Evolutionary conservation across 768 basidiomycete species (phyloP), one percentile per base, ranked within the genome.

Genomic region (Hericium erinaceus): DNA sequence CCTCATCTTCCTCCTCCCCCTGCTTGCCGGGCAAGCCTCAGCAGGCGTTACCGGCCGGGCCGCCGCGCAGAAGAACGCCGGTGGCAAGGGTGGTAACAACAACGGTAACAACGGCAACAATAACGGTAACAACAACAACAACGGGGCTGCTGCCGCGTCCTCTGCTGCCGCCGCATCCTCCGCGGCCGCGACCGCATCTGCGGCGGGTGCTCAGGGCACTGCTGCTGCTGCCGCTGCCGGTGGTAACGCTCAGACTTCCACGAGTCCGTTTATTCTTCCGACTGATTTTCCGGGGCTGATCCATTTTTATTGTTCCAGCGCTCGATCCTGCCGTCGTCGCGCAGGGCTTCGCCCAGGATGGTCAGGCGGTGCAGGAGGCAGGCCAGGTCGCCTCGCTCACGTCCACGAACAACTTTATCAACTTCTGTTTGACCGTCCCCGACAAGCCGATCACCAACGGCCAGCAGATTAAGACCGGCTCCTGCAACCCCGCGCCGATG

Each of bases 391-490:
- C 81, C 13, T 84, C 83, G 6, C 69, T 81, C 7, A 83, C 79
- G 0, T 84, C 84, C n/a, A 69, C 68, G 49, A 84, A 89, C 73
- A 89, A 89, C 74, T 89, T 84, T 68, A 85, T 86, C 71, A 85
- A 85, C 72, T 84, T 74, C 67, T 86, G 85, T 63, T 68, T 73
- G 7, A 79, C 77, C 15, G 64, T 75, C 3, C 65, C 75, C 3
- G 63, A 74, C 54, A 67, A 77, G 52, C 78, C 84, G 3, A 73
- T 85, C 58, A 87, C 86, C 48, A 79, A 83, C 62, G 84, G 84
- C n/a, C 55, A 74, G 62, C 83, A 81, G 64, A 65, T 80, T 65
- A 68, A 64, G 58, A 66, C 64, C 7, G 80, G 80, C 8, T 82
- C 80, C 22, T 84, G 84, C 67, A 84, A 86, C 68, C 77, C 80